Conservation (phyloP, 2,329 filamentous ascomycete species). For the Botryosphaeria dothidea region DNA sequence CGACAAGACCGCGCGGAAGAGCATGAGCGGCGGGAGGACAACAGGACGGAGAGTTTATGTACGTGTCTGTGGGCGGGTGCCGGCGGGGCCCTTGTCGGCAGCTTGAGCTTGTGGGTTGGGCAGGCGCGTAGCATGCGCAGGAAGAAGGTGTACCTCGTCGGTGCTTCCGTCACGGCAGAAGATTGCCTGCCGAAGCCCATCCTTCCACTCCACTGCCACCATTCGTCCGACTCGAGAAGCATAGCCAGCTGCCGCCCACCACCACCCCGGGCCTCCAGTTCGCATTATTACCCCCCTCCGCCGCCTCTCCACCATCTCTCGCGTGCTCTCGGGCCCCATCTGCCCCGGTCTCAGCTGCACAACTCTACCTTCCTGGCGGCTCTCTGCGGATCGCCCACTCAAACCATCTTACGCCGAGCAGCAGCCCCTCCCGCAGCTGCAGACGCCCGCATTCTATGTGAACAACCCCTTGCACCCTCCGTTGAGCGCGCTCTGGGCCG, state of each 20-base stretch:
- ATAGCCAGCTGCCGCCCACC: neutral
- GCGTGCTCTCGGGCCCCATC: neutral
- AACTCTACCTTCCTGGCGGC: neutral
- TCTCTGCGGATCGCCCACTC: conserved; percentile 12
- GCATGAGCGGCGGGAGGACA: neutral
- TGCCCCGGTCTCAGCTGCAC: neutral
- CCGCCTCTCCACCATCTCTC: neutral
- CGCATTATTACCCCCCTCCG: neutral
- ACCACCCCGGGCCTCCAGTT: neutral
- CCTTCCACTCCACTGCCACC: conserved; percentile 13
- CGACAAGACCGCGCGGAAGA: neutral
- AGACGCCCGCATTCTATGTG: conserved; percentile 11
- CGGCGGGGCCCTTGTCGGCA: neutral
- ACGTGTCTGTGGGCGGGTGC: neutral
- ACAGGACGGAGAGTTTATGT: neutral
- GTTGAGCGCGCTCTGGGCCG: neutral
- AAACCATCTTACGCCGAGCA: conserved; percentile 11
- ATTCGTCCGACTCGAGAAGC: neutral
- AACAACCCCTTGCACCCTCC: neutral
- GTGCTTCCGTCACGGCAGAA: conserved; percentile 9
- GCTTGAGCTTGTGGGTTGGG: neutral
- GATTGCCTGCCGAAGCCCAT: conserved; percentile 14
- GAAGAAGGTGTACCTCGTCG: neutral
- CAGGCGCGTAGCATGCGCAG: neutral
- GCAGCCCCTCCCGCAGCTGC: conserved; percentile 8